Evolutionary conservation across 139 green algal species (phyloP).

Genomic region (Chlorella sp.): DNA sequence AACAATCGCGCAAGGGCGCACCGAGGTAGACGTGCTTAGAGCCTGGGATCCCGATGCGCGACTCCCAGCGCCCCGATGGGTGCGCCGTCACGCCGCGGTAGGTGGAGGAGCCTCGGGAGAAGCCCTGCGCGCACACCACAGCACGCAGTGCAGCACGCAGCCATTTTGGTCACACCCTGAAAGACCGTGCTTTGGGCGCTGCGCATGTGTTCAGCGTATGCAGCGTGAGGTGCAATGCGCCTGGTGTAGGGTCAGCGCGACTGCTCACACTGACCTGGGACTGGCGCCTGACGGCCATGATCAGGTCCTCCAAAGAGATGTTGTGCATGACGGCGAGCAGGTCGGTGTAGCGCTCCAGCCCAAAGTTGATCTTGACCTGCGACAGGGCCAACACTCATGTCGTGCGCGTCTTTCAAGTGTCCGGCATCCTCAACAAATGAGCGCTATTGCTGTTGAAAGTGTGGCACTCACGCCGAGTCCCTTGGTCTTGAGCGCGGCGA

Average conservation of each 20-base stretch:
- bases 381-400: no score
- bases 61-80: conserved; percentile 80
- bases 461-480: no score
- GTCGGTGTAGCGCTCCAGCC: conserved; percentile 52
- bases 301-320: conserved; percentile 82
- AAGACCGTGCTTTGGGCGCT: no score
- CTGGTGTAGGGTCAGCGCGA: not conserved
- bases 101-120: conserved; percentile 71
- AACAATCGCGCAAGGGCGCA: conserved; percentile 7
- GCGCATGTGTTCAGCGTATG: no score
- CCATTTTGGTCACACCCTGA: no score
- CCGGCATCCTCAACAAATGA: no score
- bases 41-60: conserved; percentile 76
- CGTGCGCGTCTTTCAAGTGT: no score
- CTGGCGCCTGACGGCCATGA: conserved; percentile 83
- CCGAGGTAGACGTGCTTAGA: conserved; percentile 89
- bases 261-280: conserved; percentile 35
- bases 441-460: no score
- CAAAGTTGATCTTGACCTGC: conserved; percentile 26
- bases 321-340: conserved; percentile 63
- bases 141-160: not conserved
- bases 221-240: no score
- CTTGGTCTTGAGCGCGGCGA: conserved; percentile 80
- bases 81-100: conserved; percentile 83
- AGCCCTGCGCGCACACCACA: conserved; percentile 64